These are phyloP conservation scores for Cercospora sp. DNA, from an alignment of 2,329 filamentous ascomycete genomes.

Conservation along the genomic window DNA sequence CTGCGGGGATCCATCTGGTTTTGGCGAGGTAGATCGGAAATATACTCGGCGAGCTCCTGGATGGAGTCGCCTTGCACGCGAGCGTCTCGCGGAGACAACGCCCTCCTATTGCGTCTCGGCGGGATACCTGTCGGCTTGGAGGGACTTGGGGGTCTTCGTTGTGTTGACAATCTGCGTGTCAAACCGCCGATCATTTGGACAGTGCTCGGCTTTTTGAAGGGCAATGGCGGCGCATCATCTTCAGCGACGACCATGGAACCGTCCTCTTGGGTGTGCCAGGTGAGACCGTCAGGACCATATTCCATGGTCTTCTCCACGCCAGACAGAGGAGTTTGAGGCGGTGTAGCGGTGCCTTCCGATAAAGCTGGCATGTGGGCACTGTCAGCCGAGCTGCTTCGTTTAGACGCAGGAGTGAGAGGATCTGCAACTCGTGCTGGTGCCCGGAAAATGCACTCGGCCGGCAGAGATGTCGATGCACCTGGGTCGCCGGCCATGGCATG, in stretches of 20 bases:
- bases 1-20: slow-evolving; percentile 14
- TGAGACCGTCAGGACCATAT: slow-evolving; percentile 4
- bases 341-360: slow-evolving; percentile 14
- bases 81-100: slow-evolving; percentile 21
- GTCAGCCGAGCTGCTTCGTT: slow-evolving; percentile 15
- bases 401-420: slow-evolving; percentile 8
- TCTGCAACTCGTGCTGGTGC: slow-evolving; percentile 15
- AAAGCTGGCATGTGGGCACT: slow-evolving; percentile 16
- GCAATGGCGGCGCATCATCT: not conserved
- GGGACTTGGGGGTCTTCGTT: not conserved
- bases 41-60: slow-evolving; percentile 20
- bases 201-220: slow-evolving; percentile 1
- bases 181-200: slow-evolving; percentile 7
- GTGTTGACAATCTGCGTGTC: slow-evolving; percentile 7
- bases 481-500: not conserved
- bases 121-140: slow-evolving; percentile 6
- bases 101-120: not conserved
- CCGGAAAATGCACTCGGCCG: slow-evolving; percentile 34
- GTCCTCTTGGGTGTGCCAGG: slow-evolving; percentile 10
- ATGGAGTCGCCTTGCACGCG: slow-evolving; percentile 19
- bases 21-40: slow-evolving; percentile 19
- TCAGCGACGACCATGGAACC: not conserved
- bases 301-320: slow-evolving; percentile 11
- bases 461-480: slow-evolving; percentile 22
- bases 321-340: slow-evolving; percentile 9